A percentile compares a stretch with the other conserved stretches of the same genome.
These are phyloP conservation scores for Cystofilobasidium capitatum DNA, from an alignment of 768 basidiomycete species.

Conservation along the genomic window DNA sequence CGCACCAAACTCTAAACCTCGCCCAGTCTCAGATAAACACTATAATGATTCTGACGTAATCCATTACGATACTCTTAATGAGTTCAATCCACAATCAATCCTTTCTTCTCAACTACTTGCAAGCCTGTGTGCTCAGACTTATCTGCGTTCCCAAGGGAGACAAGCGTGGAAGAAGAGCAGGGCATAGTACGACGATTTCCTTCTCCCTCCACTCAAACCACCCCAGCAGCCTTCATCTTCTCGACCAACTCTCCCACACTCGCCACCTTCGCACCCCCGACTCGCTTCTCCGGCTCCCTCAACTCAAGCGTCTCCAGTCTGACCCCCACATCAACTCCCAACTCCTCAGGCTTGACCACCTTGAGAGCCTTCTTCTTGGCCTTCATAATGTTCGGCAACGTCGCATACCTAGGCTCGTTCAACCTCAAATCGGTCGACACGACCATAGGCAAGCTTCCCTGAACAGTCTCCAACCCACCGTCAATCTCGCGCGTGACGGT, in stretches of 20 bases:
- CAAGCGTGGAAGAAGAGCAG: too few species aligned
- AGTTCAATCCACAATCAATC: too few species aligned
- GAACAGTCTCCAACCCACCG: constrained; percentile 77
- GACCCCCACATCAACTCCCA: constrained; percentile 68
- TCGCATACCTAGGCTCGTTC: constrained; percentile 2
- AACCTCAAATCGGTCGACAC: constrained; percentile 88
- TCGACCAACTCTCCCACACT: constrained; percentile 79
- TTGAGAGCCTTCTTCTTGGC: constrained; percentile 98
- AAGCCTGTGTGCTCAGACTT: too few species aligned
- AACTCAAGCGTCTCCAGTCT: constrained; percentile 78
- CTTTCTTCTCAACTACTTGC: too few species aligned
- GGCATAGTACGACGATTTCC: too few species aligned
- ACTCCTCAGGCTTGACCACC: constrained; percentile 65
- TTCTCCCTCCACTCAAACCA: too few species aligned
- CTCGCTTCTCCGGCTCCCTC: constrained; percentile 75
- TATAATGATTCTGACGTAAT: too few species aligned
- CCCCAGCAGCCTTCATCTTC: constrained; percentile 80
- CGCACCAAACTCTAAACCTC: too few species aligned
- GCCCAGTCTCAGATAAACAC: too few species aligned
- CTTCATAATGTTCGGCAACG: constrained; percentile 33
- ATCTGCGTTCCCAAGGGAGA: too few species aligned
- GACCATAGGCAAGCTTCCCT: constrained; percentile 67
- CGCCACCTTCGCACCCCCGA: constrained; percentile 85
- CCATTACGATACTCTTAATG: too few species aligned
- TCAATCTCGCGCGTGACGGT: constrained; percentile 83